Evolutionary conservation across 1,284 basidiomycete genomes (phyloP).

Genomic region (Peniophora sp.): DNA sequence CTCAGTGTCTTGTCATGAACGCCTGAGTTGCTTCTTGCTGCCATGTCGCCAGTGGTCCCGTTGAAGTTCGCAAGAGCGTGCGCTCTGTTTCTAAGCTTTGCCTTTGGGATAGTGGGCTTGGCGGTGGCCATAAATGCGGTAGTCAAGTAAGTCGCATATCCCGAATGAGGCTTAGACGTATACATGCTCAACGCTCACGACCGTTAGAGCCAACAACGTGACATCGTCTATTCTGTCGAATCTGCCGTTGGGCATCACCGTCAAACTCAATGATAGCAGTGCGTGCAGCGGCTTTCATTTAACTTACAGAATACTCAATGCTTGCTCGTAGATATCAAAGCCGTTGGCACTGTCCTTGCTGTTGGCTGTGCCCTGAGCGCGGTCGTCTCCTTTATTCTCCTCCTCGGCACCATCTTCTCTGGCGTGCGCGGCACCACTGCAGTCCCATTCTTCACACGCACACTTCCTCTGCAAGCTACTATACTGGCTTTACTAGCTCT

Average conservation of each 20-base stretch:
- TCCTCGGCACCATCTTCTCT: conserved; percentile 17
- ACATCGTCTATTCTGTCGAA: conserved; percentile 16
- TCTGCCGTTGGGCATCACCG: conserved; percentile 20
- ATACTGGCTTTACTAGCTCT: conserved; percentile 35
- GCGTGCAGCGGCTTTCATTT: not conserved
- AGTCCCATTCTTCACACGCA: conserved; percentile 15
- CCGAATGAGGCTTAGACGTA: not conserved
- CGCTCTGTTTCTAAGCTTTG: conserved; percentile 27
- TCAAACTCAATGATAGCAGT: conserved; percentile 24
- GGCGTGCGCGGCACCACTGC: not conserved
- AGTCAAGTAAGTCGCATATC: conserved; percentile 24
- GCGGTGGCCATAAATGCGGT: conserved; percentile 31
- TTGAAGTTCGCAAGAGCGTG: conserved; percentile 18
- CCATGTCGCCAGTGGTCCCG: not conserved
- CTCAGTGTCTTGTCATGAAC: too few relatives aligned
- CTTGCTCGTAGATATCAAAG: conserved; percentile 31
- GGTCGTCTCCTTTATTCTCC: conserved; percentile 22
- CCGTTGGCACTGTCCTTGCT: conserved; percentile 37
- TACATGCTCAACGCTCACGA: not conserved
- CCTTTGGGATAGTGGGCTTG: conserved; percentile 26
- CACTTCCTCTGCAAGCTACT: conserved; percentile 25
- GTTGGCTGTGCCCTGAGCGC: conserved; percentile 33
- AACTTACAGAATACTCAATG: not conserved
- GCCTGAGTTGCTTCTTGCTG: not conserved
- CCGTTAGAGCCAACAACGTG: conserved; percentile 21